Evolutionary conservation across 83 land plant genomes (phyloP).

Genomic region (Thuja plicata): DNA sequence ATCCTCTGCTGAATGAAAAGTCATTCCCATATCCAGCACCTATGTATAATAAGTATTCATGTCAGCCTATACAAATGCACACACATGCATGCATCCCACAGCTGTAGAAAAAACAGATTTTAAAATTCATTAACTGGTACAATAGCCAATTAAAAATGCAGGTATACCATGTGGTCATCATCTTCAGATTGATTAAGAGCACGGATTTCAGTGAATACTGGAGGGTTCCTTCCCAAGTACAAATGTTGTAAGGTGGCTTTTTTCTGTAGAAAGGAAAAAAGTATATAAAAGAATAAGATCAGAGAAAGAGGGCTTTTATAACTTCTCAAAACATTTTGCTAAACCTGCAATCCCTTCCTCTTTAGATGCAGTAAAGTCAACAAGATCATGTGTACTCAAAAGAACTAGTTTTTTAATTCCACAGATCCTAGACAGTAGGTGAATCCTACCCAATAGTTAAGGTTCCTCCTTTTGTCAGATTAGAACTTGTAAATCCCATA

Average conservation of each 20-base stretch:
- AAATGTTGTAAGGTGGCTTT: constrained; percentile 59
- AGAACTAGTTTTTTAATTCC: not conserved
- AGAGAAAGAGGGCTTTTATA: not conserved
- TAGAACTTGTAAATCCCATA: not conserved
- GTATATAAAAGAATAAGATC: not conserved
- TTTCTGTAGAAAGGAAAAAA: constrained; percentile 40
- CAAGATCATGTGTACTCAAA: not conserved
- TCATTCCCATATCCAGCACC: constrained; percentile 84
- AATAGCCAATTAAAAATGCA: not conserved
- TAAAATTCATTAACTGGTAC: not conserved
- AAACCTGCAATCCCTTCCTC: not conserved
- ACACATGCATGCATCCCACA: not conserved
- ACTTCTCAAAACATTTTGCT: not conserved
- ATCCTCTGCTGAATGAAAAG: constrained; percentile 84
- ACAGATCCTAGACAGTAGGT: not conserved
- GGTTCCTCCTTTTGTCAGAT: not conserved
- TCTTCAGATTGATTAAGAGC: constrained; percentile 48
- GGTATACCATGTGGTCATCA: constrained; percentile 87
- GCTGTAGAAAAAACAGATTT: not conserved
- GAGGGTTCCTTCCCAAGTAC: constrained; percentile 86
- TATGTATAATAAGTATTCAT: constrained; percentile 17
- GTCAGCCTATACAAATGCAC: not conserved
- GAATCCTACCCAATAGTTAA: not conserved
- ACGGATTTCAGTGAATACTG: constrained; percentile 75
- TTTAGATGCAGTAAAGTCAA: not conserved